A percentile compares a stretch with the other conserved stretches of the same genome.
Evolutionary conservation across 768 basidiomycete genomes (phyloP).

Genomic region (Lactarius psammicola): DNA sequence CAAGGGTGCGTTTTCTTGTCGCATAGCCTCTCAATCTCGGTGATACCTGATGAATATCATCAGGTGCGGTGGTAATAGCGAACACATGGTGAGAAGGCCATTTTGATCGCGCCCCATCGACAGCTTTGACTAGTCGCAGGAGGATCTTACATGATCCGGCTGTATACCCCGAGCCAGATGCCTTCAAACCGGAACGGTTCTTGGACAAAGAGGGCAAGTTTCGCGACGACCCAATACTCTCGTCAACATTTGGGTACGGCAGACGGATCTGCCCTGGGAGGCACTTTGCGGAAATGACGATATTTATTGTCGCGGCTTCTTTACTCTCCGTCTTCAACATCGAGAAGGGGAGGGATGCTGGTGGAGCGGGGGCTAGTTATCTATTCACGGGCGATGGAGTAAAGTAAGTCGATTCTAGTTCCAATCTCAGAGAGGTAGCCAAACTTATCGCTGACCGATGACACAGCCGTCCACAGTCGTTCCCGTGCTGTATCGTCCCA

Average conservation of each 20-base stretch:
- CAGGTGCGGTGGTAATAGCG: neutral
- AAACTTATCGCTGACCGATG: too few species aligned
- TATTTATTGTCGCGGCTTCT: slow-evolving; percentile 3
- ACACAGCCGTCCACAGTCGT: too few species aligned
- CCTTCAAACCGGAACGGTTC: slow-evolving; percentile 2
- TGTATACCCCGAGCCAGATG: neutral
- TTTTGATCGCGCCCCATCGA: too few species aligned
- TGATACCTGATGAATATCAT: too few species aligned
- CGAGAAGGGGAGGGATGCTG: too few species aligned
- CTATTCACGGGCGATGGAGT: too few species aligned
- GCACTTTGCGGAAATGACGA: neutral
- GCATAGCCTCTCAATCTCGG: too few species aligned
- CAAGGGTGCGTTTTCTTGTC: neutral
- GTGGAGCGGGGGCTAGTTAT: too few species aligned
- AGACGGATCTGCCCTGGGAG: slow-evolving; percentile 3
- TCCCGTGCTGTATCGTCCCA: too few species aligned
- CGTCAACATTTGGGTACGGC: slow-evolving; percentile 2
- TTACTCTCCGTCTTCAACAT: too few species aligned
- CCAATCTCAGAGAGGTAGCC: too few species aligned
- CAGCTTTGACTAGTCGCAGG: neutral
- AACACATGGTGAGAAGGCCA: neutral
- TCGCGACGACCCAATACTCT: neutral
- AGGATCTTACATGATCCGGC: neutral
- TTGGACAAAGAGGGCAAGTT: slow-evolving; percentile 1
- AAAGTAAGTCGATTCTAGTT: too few species aligned